Base-by-base conservation (phyloP, 352 stramenopile genomes). In the Pythium biforme region DNA sequence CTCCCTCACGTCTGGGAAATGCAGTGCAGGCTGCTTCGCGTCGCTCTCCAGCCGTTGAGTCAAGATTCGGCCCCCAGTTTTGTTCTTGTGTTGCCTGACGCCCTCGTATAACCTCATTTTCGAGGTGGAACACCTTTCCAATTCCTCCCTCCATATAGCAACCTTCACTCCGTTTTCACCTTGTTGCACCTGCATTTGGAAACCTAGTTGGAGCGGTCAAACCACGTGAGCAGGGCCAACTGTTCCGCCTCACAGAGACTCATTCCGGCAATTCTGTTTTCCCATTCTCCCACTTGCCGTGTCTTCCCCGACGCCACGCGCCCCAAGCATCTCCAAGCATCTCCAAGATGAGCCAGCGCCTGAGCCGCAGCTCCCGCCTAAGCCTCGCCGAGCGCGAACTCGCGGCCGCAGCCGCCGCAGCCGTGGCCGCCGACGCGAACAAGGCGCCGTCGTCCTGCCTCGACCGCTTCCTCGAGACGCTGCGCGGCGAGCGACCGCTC, bases 211-310 rank as follows among this genome's bases (percentile, higher is more conserved):
- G 17, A 25, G 27, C 23, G 12, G 7, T 27, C 72, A 77, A 95
- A 66, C 67, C 66, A 14, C 77, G 77, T 43, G 77, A 88, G 59
- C 86, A 90, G 45, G 46, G 46, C 22, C 46, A 31, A 27, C 46
- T 33, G 46, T 17, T 31, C 46, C 15, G 22, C 22, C 46, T 43
- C 37, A 43, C 31, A 37, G 4, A 37, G 8, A 5, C 31, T 34
- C 31, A 37, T 43, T 34, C 31, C 31, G 31, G 31, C 31, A 34
- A 10, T 43, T 43, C 37, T 17, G 37, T 43, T 43, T 14, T 20
- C 37, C 37, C 37, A n/a, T 43, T 43, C 17, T 19, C 37, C 37
- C 37, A 43, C 10, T 34, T 34, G 5, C 10, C 31, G 31, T 11
- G 31, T 34, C 10, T 5, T 34, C 31, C 31, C 10, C 10, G 5